Conservation (phyloP, 2,329 filamentous ascomycete species). For the Neonectria ditissima region DNA sequence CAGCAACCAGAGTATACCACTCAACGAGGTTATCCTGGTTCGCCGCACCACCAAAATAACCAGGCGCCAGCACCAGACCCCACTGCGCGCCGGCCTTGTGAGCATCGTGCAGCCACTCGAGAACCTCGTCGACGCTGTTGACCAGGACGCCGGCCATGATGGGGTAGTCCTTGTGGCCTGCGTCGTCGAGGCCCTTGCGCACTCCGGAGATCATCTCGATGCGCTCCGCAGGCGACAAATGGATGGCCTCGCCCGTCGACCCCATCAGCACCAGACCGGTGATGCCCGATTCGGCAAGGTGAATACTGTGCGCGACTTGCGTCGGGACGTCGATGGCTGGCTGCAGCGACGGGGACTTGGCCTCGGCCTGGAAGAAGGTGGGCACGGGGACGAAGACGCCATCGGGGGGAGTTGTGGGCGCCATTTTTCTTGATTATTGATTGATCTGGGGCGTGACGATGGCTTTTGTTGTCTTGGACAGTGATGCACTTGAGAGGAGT, state of each 20-base stretch:
- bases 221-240: conserved; percentile 67
- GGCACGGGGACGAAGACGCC: conserved; percentile 70
- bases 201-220: conserved; percentile 64
- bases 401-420: conserved; percentile 54
- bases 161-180: conserved; percentile 67
- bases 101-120: conserved; percentile 66
- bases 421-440: conserved; percentile 1
- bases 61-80: conserved; percentile 68
- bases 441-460: no score
- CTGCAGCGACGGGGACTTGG: conserved; percentile 10
- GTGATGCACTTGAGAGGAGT: background rate
- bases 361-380: conserved; percentile 68
- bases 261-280: conserved; percentile 71
- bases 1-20: conserved; percentile 69
- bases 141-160: conserved; percentile 71
- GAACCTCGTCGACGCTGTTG: conserved; percentile 69
- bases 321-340: conserved; percentile 65
- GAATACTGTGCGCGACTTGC: conserved; percentile 68
- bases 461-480: background rate
- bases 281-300: conserved; percentile 69
- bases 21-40: conserved; percentile 65
- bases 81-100: conserved; percentile 68
- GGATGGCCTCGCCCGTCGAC: conserved; percentile 72
- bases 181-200: conserved; percentile 64
- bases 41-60: conserved; percentile 67